Percentiles rank a stretch among this genome's conserved stretches.
These are phyloP conservation scores for Xanthoparmelia taractica DNA, from an alignment of 495 filamentous ascomycete genomes.

Conservation along the genomic window DNA sequence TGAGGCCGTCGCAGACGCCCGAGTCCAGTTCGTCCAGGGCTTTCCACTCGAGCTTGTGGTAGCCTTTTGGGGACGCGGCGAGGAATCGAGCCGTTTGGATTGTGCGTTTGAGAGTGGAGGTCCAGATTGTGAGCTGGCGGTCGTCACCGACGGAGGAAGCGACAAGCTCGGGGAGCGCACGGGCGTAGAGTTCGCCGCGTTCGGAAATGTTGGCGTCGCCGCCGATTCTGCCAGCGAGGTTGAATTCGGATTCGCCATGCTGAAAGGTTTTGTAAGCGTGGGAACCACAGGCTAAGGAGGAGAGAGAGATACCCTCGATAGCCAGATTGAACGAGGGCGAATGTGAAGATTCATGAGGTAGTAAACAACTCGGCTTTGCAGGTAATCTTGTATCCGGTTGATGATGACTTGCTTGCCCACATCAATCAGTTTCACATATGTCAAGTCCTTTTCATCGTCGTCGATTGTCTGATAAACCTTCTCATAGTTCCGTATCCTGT, in stretches of 20 bases:
- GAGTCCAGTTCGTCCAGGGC: conserved; percentile 95
- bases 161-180: conserved; percentile 64
- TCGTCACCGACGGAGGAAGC: conserved; percentile 70
- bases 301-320: conserved; percentile 66
- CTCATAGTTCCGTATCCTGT: conserved; percentile 93
- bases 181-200: conserved; percentile 82
- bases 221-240: conserved; percentile 79
- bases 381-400: conserved; percentile 92
- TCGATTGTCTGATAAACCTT: conserved; percentile 90
- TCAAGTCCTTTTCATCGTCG: conserved; percentile 72
- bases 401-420: conserved; percentile 92
- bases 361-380: conserved; percentile 92
- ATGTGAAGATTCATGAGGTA: conserved; percentile 99
- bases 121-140: conserved; percentile 90
- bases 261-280: conserved; percentile 33
- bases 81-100: conserved; percentile 84
- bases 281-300: not conserved
- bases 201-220: conserved; percentile 81
- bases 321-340: conserved; percentile 93
- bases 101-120: conserved; percentile 86
- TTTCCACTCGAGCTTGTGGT: conserved; percentile 95
- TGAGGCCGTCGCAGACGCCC: conserved; percentile 92
- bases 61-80: conserved; percentile 49
- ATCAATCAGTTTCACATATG: conserved; percentile 95
- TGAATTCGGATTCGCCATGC: conserved; percentile 92